These are phyloP conservation scores for Talaromyces borbonicus DNA, from an alignment of 495 filamentous ascomycete genomes.

Conservation along the genomic window DNA sequence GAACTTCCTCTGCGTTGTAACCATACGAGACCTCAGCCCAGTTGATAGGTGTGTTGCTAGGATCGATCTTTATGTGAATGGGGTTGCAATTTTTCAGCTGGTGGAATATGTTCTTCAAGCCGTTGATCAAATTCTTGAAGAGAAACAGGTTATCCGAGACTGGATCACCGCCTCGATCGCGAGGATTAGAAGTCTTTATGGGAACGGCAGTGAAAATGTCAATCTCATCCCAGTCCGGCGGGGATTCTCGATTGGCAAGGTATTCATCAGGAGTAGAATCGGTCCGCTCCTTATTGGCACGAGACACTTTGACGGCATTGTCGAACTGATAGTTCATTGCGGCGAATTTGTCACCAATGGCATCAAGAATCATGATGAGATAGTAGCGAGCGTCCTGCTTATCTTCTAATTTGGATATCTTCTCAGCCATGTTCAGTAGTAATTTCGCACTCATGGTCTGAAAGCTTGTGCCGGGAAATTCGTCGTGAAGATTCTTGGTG, in stretches of 20 bases:
- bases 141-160: constrained; percentile 98
- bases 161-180: constrained; percentile 82
- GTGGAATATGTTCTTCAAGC: constrained; percentile 93
- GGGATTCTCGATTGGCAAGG: constrained; percentile 66
- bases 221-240: constrained; percentile 92
- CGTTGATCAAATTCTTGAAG: constrained; percentile 97
- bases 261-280: constrained; percentile 70
- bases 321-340: constrained; percentile 94
- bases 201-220: constrained; percentile 95
- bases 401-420: constrained; percentile 81
- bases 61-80: constrained; percentile 52
- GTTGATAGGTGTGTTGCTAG: constrained; percentile 68
- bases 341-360: constrained; percentile 96
- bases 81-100: constrained; percentile 88
- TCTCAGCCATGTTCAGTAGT: constrained; percentile 93
- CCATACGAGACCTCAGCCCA: constrained; percentile 96
- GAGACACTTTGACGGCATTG: constrained; percentile 88
- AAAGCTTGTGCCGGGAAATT: constrained; percentile 95
- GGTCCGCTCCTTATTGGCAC: constrained; percentile 51
- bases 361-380: constrained; percentile 92
- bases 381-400: constrained; percentile 93
- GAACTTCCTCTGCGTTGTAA: constrained; percentile 94
- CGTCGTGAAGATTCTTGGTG: constrained; percentile 90
- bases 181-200: constrained; percentile 88
- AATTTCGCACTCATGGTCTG: constrained; percentile 99